phyloP scores from a whole-genome alignment of 345 rosid species.

The Salix brachista region DNA sequence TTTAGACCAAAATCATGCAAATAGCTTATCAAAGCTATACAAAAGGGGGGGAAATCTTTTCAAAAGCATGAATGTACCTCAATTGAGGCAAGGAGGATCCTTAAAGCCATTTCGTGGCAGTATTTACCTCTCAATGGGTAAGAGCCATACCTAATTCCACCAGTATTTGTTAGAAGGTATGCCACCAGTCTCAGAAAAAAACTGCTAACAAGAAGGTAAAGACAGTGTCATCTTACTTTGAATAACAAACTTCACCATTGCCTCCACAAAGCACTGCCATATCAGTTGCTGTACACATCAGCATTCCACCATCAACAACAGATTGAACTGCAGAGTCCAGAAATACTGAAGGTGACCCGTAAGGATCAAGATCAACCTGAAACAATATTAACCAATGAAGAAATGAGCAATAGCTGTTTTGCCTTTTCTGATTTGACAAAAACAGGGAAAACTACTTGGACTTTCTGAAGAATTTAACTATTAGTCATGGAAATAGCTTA shows the following conservation, averaged over 20 bases:
- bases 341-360: constrained; percentile 92
- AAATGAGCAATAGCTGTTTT: background rate
- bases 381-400: constrained; percentile 19
- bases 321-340: constrained; percentile 96
- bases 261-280: constrained; percentile 99
- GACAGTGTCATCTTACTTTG: constrained; percentile 68
- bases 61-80: constrained; percentile 51
- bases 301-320: constrained; percentile 89
- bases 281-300: constrained; percentile 99
- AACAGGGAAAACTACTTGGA: background rate
- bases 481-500: background rate
- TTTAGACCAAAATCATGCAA: background rate
- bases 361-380: constrained; percentile 99
- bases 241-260: constrained; percentile 97
- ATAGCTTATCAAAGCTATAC: background rate
- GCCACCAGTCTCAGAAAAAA: constrained; percentile 7
- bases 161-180: constrained; percentile 17
- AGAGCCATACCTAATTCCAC: constrained; percentile 70
- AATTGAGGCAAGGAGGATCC: constrained; percentile 91
- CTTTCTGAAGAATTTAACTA: background rate
- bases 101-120: constrained; percentile 98
- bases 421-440: background rate
- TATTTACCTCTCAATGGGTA: constrained; percentile 95
- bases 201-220: constrained; percentile 10
- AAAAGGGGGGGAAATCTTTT: background rate